Base-by-base conservation (phyloP, 176 grass and related monocot species). In the Tuctoria greenei region DNA sequence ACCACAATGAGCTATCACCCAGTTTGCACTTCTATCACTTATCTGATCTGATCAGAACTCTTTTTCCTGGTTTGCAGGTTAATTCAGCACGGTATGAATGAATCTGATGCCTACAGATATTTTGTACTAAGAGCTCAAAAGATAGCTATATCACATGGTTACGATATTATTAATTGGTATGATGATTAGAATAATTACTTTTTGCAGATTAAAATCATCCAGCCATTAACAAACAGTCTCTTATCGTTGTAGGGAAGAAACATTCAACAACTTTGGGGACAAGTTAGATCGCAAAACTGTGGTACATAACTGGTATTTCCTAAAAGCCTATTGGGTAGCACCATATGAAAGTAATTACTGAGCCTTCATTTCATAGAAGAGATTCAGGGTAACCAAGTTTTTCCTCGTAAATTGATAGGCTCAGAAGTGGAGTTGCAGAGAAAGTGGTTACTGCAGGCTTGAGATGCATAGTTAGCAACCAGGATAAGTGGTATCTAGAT, bases 401-500 rank as follows among this genome's bases (percentile, higher is more conserved):
- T 37, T 42, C n/a, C 4, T 69, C 10, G 42, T 66, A 49, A 78
- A 40, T 81, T 73, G 59, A 55, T 61, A 97, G 93, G 93, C 88
- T 97, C 28, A 86, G 88, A 67, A 61, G 77, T 58, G 90, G 90
- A 76, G 93, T 97, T 83, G 88, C 90, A 34, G 38, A 84, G 64
- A 82, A 74, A 72, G 90, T 87, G 26, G 93, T 91, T 76, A 74
- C 87, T 55, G 77, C 81, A 71, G 93, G 93, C 55, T 73, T 97
- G 60, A 91, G 90, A 84, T 97, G 93, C 78, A 89, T 97, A 26
- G 88, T 97, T 4, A 97, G 93, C 90, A 91, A 97, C 83, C 90
- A 97, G 73, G 88, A 97, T 70, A 93, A 93, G 72, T 97, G 93
- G 93, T 97, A 97, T 74, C 87, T 97, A 34, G 93, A 97, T 82